Percentiles rank a stretch among this genome's conserved stretches.
phyloP scores from a whole-genome alignment of 768 basidiomycete species.

The Russula compacta region DNA sequence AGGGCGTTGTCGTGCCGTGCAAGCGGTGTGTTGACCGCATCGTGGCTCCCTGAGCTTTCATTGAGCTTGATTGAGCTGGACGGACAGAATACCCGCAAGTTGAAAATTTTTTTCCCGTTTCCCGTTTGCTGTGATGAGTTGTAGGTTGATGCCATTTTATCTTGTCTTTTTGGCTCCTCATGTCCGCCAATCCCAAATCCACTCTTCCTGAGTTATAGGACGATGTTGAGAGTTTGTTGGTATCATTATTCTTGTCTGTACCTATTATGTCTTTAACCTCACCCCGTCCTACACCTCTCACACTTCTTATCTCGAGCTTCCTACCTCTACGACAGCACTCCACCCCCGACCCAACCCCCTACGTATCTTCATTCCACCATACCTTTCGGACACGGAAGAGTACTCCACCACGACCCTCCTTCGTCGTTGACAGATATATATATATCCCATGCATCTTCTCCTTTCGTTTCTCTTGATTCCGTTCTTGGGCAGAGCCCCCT shows the following conservation, averaged over 20 bases:
- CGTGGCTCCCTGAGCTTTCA: constrained; percentile 7
- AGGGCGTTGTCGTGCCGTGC: constrained; percentile 16
- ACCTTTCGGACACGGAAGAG: not conserved
- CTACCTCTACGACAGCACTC: not conserved
- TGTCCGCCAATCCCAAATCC: not conserved
- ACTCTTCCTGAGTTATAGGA: not conserved
- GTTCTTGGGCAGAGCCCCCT: not conserved
- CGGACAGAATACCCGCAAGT: not conserved
- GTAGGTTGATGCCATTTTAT: constrained; percentile 2
- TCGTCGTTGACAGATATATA: not conserved
- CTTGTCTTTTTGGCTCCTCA: not conserved
- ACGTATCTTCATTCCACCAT: not conserved
- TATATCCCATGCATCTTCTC: not conserved
- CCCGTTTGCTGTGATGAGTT: not conserved
- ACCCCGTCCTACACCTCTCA: not conserved
- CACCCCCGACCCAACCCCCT: not conserved
- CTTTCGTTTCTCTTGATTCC: not conserved
- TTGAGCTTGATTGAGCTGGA: not conserved
- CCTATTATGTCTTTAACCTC: not conserved
- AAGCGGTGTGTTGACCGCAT: constrained; percentile 11
- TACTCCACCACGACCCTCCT: not conserved
- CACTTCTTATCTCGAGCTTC: too few species aligned
- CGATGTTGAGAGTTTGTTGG: constrained; percentile 4
- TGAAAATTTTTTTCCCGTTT: not conserved
- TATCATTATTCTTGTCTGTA: constrained; percentile 15